Evolutionary conservation across 805 yeast genomes (phyloP), one percentile per base, ranked within the genome.

Genomic region (Candida hungchunana): DNA sequence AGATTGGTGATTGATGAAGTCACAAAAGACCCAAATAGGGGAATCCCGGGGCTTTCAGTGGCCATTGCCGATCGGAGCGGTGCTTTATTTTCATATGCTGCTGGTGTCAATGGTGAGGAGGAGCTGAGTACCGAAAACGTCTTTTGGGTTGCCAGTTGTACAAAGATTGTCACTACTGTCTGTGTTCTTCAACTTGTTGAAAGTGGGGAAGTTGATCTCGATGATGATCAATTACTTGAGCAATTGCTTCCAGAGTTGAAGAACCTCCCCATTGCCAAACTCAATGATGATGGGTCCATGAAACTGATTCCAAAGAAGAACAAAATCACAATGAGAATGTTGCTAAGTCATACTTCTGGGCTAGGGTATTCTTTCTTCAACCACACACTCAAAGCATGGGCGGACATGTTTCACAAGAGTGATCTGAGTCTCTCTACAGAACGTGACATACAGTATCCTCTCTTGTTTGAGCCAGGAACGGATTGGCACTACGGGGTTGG

Each of bases 261-360:
- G 16, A 44, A 50, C 7, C 6, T 59, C 1, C 50, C 59, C 38
- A 44, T 43, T 14, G 46, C 53, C n/a, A 33, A n/a, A n/a, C n/a
- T 47, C 0, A 37, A 42, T 22, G 55, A 50, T 4, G 59, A 54
- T 15, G 54, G 57, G 9, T 44, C 51, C 2, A 37, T 49, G 10
- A 34, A 21, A 6, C 43, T 58, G 17, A 51, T 31, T 2, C 44
- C 50, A 14, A 53, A 53, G 26, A 60, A 50, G 36, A 50, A 43
- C 16, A 47, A 51, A 24, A 56, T 63, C 36, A 64, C 69, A 7
- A 37, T 62, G 22, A 50, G 62, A 42, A 58, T 53, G 44, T 50
- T 65, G 28, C 34, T 64, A 24, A 46, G 62, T 2, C 69, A 65
- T 38, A 63, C 68, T 6, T 53, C 67, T 10, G 69, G 69, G 3